A percentile compares a stretch with the other conserved stretches of the same genome.
These are phyloP conservation scores for Thelephora terrestris DNA, from an alignment of 1,284 basidiomycete genomes.

Conservation along the genomic window DNA sequence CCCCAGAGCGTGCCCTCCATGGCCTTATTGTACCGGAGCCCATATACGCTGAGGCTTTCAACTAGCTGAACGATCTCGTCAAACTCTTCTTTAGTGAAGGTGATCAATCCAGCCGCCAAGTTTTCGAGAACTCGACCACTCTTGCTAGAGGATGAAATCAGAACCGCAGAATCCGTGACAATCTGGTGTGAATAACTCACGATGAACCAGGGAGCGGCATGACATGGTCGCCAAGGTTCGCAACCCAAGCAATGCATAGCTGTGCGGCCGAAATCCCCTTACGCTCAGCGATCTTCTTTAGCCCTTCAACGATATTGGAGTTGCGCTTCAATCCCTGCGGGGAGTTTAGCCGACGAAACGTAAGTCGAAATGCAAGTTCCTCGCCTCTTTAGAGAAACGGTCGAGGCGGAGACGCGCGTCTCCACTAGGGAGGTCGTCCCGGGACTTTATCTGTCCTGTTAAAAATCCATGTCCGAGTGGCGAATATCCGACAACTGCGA, in stretches of 20 bases:
- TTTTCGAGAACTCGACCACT: conserved; percentile 36
- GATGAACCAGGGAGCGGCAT: conserved; percentile 49
- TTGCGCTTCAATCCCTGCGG: conserved; percentile 39
- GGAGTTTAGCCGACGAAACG: neutral
- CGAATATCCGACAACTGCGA: conserved; percentile 48
- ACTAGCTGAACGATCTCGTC: conserved; percentile 25
- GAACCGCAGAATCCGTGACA: neutral
- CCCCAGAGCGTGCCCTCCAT: neutral
- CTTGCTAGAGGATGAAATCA: conserved; percentile 12
- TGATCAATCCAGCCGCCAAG: conserved; percentile 30
- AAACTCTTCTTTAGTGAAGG: conserved; percentile 29
- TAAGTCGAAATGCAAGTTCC: neutral
- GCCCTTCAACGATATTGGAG: conserved; percentile 36
- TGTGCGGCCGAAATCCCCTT: conserved; percentile 43
- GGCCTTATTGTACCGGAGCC: conserved; percentile 20
- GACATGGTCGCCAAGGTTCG: conserved; percentile 29
- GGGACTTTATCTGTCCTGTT: conserved; percentile 20
- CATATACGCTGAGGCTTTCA: conserved; percentile 19
- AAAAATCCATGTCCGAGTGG: conserved; percentile 54
- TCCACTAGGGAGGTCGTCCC: conserved; percentile 6
- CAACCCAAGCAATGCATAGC: conserved; percentile 49
- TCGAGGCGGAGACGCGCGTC: conserved; percentile 4
- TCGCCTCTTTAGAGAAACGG: neutral
- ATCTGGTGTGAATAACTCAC: conserved; percentile 18
- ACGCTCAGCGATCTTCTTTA: conserved; percentile 34